Base-by-base conservation (phyloP, 192 early-diverging fungal species). In the Backusella circina region DNA sequence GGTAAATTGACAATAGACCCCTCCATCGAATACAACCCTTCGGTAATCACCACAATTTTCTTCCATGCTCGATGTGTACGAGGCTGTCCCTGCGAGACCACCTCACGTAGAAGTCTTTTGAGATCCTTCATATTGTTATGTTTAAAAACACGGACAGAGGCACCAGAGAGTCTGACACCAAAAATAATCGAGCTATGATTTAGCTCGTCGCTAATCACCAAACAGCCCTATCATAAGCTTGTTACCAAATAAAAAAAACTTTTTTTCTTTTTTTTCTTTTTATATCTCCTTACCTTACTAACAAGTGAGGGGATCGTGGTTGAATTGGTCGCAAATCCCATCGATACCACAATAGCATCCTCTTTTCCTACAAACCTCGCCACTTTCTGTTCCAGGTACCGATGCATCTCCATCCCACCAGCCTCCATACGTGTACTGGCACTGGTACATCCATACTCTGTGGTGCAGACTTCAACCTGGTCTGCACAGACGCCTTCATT, bases 11-110 rank as follows among this genome's bases (percentile, higher is more conserved):
- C 89, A 80, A 94, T 88, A 77, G 90, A 90, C 37, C 95, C 95
- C 80, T 97, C 95, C 95, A 97, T 97, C 23, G 93, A 94, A 81
- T 97, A 97, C 32, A 97, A 84, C 44, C 94, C 94, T 77, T 97
- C 95, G 21, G 96, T 93, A 26, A 97, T 86, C 3, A 97, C 88
- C 50, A 97, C 84, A 77, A 97, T 97, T 85, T 96, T 97, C 83
- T 95, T 95, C 95, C 95, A 97, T 10, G 94, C 95, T 26, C 95
- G 85, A 77, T 95, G 93, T 7, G 95, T 97, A 39, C 95, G 88
- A 28, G 95, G 95, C 83, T 97, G 95, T 30, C 95, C 95, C 77
- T 94, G 91, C 18, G 94, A 79, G 68, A 96, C 95, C 71, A 90
- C 87, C 67, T 91, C 86, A 23, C 93, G 88, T 67, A 97, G 86